A percentile compares a stretch with the other conserved stretches of the same genome.
phyloP scores from a whole-genome alignment of 148 eudicot genomes.

The Polygonum maritimum region DNA sequence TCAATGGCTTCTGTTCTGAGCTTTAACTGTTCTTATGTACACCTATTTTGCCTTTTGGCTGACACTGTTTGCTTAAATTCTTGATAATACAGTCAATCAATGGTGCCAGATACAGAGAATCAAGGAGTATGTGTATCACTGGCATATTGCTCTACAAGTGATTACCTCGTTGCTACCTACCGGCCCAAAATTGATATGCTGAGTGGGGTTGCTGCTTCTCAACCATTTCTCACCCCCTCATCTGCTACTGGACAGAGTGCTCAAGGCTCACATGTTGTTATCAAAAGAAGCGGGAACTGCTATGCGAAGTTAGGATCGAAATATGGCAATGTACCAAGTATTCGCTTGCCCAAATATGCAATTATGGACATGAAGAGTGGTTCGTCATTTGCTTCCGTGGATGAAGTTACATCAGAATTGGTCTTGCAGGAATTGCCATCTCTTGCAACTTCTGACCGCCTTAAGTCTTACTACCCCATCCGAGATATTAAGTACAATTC shows the following conservation, averaged over 20 bases:
- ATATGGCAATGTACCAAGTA: constrained; percentile 41
- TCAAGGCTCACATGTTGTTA: constrained; percentile 50
- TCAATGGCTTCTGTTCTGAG: not conserved
- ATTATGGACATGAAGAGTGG: constrained; percentile 29
- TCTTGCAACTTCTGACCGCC: constrained; percentile 28
- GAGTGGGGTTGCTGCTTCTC: constrained; percentile 29
- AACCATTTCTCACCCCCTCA: constrained; percentile 30
- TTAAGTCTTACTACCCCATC: constrained; percentile 38
- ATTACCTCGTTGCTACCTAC: constrained; percentile 60
- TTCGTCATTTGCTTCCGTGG: constrained; percentile 52
- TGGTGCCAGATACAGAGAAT: constrained; percentile 52
- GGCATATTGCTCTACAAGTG: constrained; percentile 46
- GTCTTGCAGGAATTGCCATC: constrained; percentile 61
- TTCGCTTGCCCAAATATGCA: constrained; percentile 72
- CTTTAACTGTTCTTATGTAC: not conserved
- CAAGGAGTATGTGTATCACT: constrained; percentile 89
- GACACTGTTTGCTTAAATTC: not conserved
- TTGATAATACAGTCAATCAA: constrained; percentile 37
- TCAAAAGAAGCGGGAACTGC: constrained; percentile 30
- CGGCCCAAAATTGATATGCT: constrained; percentile 70
- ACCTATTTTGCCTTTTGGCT: not conserved
- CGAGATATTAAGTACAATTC: constrained; percentile 39
- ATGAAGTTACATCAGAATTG: constrained; percentile 47
- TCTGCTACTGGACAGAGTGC: constrained; percentile 36
- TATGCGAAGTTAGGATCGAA: constrained; percentile 42